Conservation (phyloP, 2,329 filamentous ascomycete genomes). For the Camillea tinctor region DNA sequence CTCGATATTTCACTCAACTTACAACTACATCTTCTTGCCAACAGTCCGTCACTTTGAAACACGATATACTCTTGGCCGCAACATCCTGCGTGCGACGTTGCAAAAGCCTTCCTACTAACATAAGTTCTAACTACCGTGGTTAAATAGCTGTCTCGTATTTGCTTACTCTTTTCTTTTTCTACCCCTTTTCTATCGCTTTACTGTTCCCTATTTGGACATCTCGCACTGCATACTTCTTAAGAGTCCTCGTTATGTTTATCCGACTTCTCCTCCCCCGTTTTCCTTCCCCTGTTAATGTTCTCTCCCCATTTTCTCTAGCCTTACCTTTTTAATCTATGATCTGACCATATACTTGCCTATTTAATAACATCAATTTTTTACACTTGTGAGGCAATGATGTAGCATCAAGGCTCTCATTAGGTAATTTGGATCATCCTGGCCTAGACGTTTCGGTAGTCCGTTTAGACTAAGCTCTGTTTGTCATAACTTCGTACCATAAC, state of each 20-base stretch:
- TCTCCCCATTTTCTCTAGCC: background rate
- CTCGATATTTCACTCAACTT: background rate
- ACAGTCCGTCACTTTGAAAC: background rate
- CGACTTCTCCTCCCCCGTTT: too few species aligned
- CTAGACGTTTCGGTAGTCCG: background rate
- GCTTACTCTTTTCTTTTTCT: background rate
- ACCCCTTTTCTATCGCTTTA: background rate
- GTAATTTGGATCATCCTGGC: background rate
- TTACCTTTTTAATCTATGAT: background rate
- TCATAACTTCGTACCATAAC: background rate
- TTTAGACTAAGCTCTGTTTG: background rate
- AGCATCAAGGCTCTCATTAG: background rate
- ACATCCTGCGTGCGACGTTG: background rate
- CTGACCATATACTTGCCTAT: background rate
- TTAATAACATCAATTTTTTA: background rate
- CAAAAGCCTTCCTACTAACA: background rate
- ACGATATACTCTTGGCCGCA: background rate
- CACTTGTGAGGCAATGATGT: background rate
- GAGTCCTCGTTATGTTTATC: too few species aligned
- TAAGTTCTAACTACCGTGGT: background rate
- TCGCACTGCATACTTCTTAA: background rate
- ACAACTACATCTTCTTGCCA: background rate
- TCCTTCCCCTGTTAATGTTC: too few species aligned
- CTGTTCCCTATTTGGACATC: background rate
- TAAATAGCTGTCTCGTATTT: background rate